Conservation (phyloP, 345 rosid genomes). For the Brassica juncea region DNA sequence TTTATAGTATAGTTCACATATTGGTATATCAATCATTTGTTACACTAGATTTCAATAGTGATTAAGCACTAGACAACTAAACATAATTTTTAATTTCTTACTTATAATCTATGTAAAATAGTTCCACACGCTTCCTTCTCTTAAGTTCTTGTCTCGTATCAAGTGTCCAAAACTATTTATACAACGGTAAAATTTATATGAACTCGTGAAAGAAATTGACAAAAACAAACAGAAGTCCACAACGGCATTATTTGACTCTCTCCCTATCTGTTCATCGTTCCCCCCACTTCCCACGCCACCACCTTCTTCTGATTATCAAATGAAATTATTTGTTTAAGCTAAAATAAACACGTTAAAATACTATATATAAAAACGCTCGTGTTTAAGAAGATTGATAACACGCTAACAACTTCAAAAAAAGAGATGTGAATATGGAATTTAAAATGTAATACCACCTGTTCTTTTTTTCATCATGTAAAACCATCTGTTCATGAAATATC, state of each 20-base stretch:
- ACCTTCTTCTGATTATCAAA: constrained; percentile 11
- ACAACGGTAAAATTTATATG: constrained; percentile 29
- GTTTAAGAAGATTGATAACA: constrained; percentile 17
- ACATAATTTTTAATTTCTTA: neutral
- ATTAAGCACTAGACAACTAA: neutral
- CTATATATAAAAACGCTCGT: neutral
- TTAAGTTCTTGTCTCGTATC: constrained; percentile 14
- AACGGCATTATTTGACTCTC: constrained; percentile 40
- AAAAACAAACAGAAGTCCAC: constrained; percentile 12
- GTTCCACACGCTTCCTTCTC: neutral
- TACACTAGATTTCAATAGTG: neutral
- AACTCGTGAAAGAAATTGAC: constrained; percentile 23
- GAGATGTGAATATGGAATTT: constrained; percentile 8
- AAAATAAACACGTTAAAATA: neutral
- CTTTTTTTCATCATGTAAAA: no score
- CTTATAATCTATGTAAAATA: neutral
- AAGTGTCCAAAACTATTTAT: constrained; percentile 5
- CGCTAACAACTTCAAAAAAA: neutral
- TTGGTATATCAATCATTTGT: neutral
- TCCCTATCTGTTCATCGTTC: neutral
- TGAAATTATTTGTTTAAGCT: neutral
- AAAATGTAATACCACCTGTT: neutral
- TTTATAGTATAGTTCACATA: neutral
- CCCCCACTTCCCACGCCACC: constrained; percentile 31
- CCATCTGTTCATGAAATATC: neutral